These are phyloP conservation scores for Adansonia rubrostipa DNA, from an alignment of 441 rosid genomes.

Conservation along the genomic window DNA sequence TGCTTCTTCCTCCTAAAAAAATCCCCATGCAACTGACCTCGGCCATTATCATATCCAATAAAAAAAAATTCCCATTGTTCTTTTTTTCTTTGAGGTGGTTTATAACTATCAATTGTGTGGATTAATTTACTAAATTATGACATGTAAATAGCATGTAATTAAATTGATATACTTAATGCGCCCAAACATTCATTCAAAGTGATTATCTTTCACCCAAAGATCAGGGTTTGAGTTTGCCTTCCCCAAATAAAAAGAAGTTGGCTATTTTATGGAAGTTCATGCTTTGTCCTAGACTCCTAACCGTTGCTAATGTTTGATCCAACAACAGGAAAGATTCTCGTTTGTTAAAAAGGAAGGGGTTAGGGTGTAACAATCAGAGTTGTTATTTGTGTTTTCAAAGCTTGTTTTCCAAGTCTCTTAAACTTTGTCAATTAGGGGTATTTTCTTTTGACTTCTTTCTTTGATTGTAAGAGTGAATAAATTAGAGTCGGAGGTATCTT, in stretches of 20 bases:
- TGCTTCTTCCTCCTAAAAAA: not conserved
- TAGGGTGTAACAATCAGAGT: conserved; percentile 19
- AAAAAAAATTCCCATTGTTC: not conserved
- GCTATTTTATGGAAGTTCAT: not conserved
- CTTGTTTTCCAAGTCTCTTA: conserved; percentile 14
- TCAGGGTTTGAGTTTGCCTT: not conserved
- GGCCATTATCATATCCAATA: not conserved
- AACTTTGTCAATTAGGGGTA: not conserved
- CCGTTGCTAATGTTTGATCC: conserved; percentile 5
- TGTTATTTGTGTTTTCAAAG: conserved; percentile 5
- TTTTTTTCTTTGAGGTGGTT: not conserved
- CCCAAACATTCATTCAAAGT: not conserved
- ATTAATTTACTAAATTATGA: not conserved
- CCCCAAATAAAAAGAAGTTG: not conserved
- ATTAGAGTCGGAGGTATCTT: too few relatives aligned
- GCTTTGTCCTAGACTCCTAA: not conserved
- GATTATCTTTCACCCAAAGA: not conserved
- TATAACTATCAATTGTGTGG: not conserved
- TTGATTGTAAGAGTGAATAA: too few relatives aligned
- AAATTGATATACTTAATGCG: not conserved
- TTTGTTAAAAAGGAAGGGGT: conserved; percentile 14
- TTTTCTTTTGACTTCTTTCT: too few relatives aligned
- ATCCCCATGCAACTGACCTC: conserved; percentile 3
- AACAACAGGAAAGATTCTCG: not conserved
- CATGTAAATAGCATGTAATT: conserved; percentile 2